phyloP scores from a whole-genome alignment of 1,284 basidiomycete genomes.

The Abortiporus biennis region DNA sequence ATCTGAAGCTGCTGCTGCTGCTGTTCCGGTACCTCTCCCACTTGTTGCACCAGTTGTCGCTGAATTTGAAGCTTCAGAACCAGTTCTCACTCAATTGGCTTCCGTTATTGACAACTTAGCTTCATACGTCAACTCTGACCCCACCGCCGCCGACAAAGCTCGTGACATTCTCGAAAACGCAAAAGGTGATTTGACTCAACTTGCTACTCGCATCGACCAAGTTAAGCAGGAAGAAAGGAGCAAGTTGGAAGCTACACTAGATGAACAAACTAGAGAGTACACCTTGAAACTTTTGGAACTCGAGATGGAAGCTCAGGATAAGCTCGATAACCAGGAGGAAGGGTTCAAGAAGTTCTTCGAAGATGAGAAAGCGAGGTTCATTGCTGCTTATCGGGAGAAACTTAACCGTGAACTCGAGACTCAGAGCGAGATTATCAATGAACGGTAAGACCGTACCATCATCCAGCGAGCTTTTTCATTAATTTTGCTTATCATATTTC shows the following conservation, averaged over 20 bases:
- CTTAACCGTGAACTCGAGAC: slow-evolving; percentile 82
- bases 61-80: slow-evolving; percentile 71
- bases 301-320: slow-evolving; percentile 81
- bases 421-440: slow-evolving; percentile 92
- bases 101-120: slow-evolving; percentile 92
- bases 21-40: slow-evolving; percentile 50
- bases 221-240: slow-evolving; percentile 79
- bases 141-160: slow-evolving; percentile 61
- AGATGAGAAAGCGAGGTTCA: slow-evolving; percentile 70
- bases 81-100: slow-evolving; percentile 89
- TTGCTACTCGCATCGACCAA: slow-evolving; percentile 75
- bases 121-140: slow-evolving; percentile 72
- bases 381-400: slow-evolving; percentile 81
- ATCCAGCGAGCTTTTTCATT: background rate
- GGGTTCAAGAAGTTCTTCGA: slow-evolving; percentile 83
- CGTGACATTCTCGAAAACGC: slow-evolving; percentile 71
- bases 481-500: background rate
- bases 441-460: slow-evolving; percentile 52
- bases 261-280: slow-evolving; percentile 83
- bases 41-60: slow-evolving; percentile 80
- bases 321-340: slow-evolving; percentile 82
- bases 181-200: slow-evolving; percentile 77
- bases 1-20: slow-evolving; percentile 15
- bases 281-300: slow-evolving; percentile 77
- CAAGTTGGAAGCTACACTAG: slow-evolving; percentile 74